Percentiles rank a stretch among this genome's conserved stretches.
These are phyloP conservation scores for Pelargonium cotyledonis DNA, from an alignment of 441 rosid species.

Conservation along the genomic window DNA sequence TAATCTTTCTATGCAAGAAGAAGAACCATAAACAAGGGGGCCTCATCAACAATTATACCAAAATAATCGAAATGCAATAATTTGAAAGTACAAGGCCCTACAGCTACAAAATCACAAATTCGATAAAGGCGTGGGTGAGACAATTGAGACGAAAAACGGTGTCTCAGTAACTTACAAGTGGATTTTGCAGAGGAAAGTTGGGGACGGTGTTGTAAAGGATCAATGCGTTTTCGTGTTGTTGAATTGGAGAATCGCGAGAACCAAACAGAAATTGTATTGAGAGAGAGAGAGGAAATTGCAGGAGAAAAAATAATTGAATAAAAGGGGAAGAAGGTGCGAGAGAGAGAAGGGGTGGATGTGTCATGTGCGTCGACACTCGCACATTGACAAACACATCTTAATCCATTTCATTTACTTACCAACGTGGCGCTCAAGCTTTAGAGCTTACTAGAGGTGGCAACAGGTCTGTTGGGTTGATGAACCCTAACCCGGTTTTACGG, in stretches of 20 bases:
- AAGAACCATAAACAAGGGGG: not conserved
- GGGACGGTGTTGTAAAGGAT: not conserved
- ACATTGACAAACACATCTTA: too few species aligned
- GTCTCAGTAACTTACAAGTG: not conserved
- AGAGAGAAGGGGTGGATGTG: not conserved
- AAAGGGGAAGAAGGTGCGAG: not conserved
- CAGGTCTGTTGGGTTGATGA: too few species aligned
- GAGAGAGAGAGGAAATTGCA: not conserved
- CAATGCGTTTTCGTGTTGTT: not conserved
- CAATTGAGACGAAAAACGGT: not conserved
- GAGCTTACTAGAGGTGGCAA: too few species aligned
- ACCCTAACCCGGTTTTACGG: too few species aligned
- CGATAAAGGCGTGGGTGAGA: too few species aligned
- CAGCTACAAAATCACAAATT: not conserved
- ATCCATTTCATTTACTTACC: too few species aligned
- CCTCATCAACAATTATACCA: not conserved
- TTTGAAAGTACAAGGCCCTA: not conserved
- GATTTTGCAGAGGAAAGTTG: not conserved
- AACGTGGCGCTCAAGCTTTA: too few species aligned
- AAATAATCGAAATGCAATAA: not conserved
- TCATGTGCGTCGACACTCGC: too few species aligned
- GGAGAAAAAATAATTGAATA: not conserved
- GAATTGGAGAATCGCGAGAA: slow-evolving; percentile 7
- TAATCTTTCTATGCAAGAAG: not conserved
- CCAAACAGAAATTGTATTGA: slow-evolving; percentile 11